Conservation (phyloP, 805 yeast species). For the Saturnispora halmiae region DNA sequence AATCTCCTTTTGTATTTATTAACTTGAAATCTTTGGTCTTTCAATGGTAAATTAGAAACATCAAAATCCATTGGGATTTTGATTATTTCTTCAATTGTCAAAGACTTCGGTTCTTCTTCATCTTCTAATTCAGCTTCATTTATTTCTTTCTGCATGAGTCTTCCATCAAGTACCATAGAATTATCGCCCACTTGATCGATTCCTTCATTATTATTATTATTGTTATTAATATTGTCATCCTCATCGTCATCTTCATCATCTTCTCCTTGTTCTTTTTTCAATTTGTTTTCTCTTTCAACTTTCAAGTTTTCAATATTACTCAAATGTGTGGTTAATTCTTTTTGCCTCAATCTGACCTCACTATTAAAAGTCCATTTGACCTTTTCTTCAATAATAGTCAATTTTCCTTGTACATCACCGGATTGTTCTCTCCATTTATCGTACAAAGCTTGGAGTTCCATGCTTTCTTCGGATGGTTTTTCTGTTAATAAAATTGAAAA, state of each 20-base stretch:
- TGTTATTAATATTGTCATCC: constrained; percentile 7
- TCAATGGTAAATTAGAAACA: constrained; percentile 40
- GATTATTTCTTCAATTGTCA: constrained; percentile 29
- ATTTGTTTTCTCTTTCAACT: constrained; percentile 29
- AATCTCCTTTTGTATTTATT: constrained; percentile 46
- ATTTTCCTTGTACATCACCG: constrained; percentile 45
- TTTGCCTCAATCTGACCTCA: constrained; percentile 43
- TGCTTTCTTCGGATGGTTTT: constrained; percentile 35
- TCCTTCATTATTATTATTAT: constrained; percentile 27
- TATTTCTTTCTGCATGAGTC: neutral
- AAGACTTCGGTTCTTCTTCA: constrained; percentile 17
- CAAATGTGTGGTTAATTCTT: constrained; percentile 42
- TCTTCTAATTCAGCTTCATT: constrained; percentile 4
- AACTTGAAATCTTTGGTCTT: constrained; percentile 69
- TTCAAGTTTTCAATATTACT: constrained; percentile 39
- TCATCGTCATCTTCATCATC: constrained; percentile 18
- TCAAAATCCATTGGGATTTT: constrained; percentile 47
- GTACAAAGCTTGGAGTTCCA: constrained; percentile 50
- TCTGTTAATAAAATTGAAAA: constrained; percentile 74
- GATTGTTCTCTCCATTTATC: constrained; percentile 31
- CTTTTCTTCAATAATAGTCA: constrained; percentile 43
- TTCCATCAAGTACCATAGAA: neutral
- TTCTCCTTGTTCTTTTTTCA: constrained; percentile 24
- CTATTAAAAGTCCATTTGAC: constrained; percentile 29
- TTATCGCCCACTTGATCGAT: constrained; percentile 11